These are phyloP conservation scores for Lyophyllum decastes DNA, from an alignment of 768 basidiomycete species.

Conservation along the genomic window DNA sequence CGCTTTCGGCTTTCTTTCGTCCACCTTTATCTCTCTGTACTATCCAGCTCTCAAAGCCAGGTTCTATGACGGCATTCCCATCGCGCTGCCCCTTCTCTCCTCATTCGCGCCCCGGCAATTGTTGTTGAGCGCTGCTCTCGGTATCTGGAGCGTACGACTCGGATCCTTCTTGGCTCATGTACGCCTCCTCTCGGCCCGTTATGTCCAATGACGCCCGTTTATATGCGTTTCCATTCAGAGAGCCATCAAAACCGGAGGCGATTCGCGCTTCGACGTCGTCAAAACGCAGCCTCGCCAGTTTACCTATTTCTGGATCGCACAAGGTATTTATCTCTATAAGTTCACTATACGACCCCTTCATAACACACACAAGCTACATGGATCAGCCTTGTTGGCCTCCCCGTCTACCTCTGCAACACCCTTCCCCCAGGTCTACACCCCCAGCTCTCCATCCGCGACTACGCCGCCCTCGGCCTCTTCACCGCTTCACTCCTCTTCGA, in stretches of 20 bases:
- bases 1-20: slow-evolving; percentile 63
- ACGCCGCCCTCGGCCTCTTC: slow-evolving; percentile 54
- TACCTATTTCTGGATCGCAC: slow-evolving; percentile 60
- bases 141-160: slow-evolving; percentile 63
- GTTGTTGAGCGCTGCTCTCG: slow-evolving; percentile 54
- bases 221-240: slow-evolving; percentile 20
- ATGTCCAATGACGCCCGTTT: too few species aligned
- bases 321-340: slow-evolving; percentile 36
- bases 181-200: too few species aligned
- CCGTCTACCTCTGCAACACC: slow-evolving; percentile 64
- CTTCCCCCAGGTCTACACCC: slow-evolving; percentile 52
- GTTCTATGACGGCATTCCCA: slow-evolving; percentile 40
- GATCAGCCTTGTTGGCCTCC: slow-evolving; percentile 68
- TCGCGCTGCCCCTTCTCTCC: slow-evolving; percentile 40
- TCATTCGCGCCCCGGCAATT: slow-evolving; percentile 63
- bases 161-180: slow-evolving; percentile 55
- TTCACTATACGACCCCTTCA: background rate
- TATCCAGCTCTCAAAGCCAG: slow-evolving; percentile 56
- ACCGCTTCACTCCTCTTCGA: slow-evolving; percentile 61
- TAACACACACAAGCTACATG: slow-evolving; percentile 49
- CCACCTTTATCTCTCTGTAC: slow-evolving; percentile 61
- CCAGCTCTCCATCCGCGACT: slow-evolving; percentile 54
- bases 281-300: slow-evolving; percentile 43
- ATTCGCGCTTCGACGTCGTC: slow-evolving; percentile 66
- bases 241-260: slow-evolving; percentile 54